Conservation (phyloP, 805 yeast genomes). For the Yarrowia deformans region DNA sequence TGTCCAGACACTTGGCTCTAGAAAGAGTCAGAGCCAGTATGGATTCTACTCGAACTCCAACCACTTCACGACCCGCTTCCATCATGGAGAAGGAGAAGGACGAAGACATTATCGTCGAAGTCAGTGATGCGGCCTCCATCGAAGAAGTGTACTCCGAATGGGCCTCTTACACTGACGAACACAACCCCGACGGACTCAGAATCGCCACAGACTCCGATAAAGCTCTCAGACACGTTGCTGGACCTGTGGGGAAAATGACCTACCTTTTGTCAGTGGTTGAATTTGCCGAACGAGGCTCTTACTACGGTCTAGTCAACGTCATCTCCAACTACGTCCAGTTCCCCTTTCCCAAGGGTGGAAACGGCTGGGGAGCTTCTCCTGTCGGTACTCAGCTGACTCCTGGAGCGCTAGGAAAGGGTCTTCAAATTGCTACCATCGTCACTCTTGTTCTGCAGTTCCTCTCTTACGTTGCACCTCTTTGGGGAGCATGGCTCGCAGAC, state of each 20-base stretch:
- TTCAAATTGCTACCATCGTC: slow-evolving; percentile 56
- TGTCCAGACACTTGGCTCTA: slow-evolving; percentile 17
- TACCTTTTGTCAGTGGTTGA: slow-evolving; percentile 51
- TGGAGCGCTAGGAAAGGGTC: slow-evolving; percentile 61
- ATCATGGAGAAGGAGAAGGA: background rate
- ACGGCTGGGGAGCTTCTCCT: slow-evolving; percentile 56
- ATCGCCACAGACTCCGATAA: slow-evolving; percentile 12
- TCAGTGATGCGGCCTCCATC: background rate
- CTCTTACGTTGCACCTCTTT: slow-evolving; percentile 44
- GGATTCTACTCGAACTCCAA: slow-evolving; percentile 12
- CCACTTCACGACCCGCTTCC: background rate
- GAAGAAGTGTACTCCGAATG: slow-evolving; percentile 43
- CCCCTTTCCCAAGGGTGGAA: slow-evolving; percentile 59
- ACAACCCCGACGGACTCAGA: slow-evolving; percentile 27
- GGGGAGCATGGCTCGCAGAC: slow-evolving; percentile 63
- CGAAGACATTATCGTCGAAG: slow-evolving; percentile 14
- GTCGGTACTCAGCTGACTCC: slow-evolving; percentile 53
- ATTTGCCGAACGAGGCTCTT: slow-evolving; percentile 64
- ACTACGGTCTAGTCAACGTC: slow-evolving; percentile 57
- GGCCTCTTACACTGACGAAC: slow-evolving; percentile 19
- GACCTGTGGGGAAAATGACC: slow-evolving; percentile 37
- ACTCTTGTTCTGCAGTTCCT: slow-evolving; percentile 48
- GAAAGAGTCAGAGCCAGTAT: slow-evolving; percentile 16
- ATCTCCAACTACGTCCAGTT: slow-evolving; percentile 60
- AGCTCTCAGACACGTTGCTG: slow-evolving; percentile 42